Conservation (phyloP, 441 rosid species). For the Metrosideros polymorpha region DNA sequence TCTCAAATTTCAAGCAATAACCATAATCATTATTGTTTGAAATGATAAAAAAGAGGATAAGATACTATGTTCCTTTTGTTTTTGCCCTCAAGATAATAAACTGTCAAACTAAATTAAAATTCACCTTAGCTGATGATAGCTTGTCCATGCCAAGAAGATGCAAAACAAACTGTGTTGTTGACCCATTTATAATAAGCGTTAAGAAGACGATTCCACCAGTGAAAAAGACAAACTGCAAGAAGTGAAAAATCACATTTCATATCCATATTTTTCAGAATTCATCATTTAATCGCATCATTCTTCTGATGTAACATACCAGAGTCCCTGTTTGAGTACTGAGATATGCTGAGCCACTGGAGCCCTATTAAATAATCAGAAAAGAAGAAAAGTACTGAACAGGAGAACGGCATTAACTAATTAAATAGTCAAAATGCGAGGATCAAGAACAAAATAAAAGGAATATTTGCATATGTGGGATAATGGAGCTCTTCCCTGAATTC, state of each 20-base stretch:
- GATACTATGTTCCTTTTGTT: background rate
- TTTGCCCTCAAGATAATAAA: background rate
- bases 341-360: constrained; percentile 42
- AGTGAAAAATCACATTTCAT: background rate
- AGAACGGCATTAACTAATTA: background rate
- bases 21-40: background rate
- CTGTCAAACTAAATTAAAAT: constrained; percentile 2
- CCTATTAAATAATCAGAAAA: constrained; percentile 27
- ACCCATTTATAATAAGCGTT: constrained; percentile 83
- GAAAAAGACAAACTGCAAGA: constrained; percentile 74
- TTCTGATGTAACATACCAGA: constrained; percentile 38
- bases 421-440: background rate
- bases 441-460: background rate
- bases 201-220: constrained; percentile 95
- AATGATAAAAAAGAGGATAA: background rate
- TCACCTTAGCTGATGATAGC: constrained; percentile 70
- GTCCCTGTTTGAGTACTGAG: constrained; percentile 72
- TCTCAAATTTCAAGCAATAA: background rate
- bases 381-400: background rate
- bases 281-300: background rate
- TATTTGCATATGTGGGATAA: background rate
- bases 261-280: background rate
- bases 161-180: constrained; percentile 73
- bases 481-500: background rate
- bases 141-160: constrained; percentile 64